These are phyloP conservation scores for Pholiota molesta DNA, from an alignment of 768 basidiomycete genomes.

Conservation along the genomic window DNA sequence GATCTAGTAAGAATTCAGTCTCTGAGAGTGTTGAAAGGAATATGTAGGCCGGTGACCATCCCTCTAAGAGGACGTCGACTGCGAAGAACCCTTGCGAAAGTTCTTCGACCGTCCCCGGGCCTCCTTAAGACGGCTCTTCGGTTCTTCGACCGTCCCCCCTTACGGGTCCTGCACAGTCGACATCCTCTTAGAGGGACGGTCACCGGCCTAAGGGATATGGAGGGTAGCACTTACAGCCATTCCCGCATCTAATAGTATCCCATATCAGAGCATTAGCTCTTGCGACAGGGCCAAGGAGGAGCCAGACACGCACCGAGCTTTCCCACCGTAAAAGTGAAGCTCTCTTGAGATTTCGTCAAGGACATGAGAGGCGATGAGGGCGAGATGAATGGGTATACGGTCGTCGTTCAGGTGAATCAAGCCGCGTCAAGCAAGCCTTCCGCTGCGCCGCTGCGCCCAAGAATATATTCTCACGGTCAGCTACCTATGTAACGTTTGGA, in stretches of 20 bases:
- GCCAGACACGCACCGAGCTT: slow-evolving; percentile 76
- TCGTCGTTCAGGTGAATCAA: not conserved
- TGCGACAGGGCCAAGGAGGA: not conserved
- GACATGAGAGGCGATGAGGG: slow-evolving; percentile 25
- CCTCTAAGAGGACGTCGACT: too few species aligned
- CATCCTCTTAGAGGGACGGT: too few species aligned
- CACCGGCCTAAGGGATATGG: not conserved
- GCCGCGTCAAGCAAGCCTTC: not conserved
- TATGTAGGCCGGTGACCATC: too few species aligned
- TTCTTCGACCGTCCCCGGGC: too few species aligned
- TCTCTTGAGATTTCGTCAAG: slow-evolving; percentile 49
- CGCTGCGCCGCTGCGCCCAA: too few species aligned
- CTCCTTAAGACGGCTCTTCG: too few species aligned
- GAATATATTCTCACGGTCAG: too few species aligned
- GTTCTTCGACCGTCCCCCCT: too few species aligned
- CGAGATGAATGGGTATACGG: slow-evolving; percentile 5
- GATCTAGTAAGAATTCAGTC: slow-evolving; percentile 53
- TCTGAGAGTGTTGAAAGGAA: too few species aligned
- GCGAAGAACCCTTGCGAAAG: too few species aligned
- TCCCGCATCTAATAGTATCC: slow-evolving; percentile 74
- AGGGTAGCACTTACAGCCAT: slow-evolving; percentile 71
- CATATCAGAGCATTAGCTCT: slow-evolving; percentile 8
- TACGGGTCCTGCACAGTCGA: too few species aligned
- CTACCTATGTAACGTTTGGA: too few species aligned
- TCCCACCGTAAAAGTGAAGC: slow-evolving; percentile 91